These are phyloP conservation scores for Osmanthus fragrans DNA, from an alignment of 257 asterid genomes.

Conservation along the genomic window DNA sequence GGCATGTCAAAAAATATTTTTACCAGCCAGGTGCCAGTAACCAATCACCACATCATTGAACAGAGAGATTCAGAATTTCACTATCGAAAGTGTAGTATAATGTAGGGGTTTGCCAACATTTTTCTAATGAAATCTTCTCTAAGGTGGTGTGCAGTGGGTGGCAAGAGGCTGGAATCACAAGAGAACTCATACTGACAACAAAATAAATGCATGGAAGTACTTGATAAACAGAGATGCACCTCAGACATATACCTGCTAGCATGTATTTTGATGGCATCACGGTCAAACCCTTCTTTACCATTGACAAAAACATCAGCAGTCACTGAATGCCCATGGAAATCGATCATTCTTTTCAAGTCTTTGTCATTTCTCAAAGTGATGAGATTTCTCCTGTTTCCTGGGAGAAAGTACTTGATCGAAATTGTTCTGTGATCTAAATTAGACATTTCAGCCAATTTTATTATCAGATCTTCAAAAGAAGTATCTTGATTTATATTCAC, in stretches of 20 bases:
- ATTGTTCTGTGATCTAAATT: constrained; percentile 67
- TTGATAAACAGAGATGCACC: constrained; percentile 20
- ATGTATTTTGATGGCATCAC: constrained; percentile 36
- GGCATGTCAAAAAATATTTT: constrained; percentile 20
- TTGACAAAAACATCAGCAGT: constrained; percentile 77
- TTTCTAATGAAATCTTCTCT: constrained; percentile 17
- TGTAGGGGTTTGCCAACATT: not conserved
- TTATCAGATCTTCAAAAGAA: constrained; percentile 62
- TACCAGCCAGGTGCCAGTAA: constrained; percentile 14
- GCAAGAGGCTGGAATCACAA: constrained; percentile 11
- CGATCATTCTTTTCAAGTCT: constrained; percentile 85
- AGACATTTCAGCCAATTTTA: constrained; percentile 73
- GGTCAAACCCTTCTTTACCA: constrained; percentile 77
- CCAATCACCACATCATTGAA: constrained; percentile 3
- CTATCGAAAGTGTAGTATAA: not conserved
- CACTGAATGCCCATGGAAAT: constrained; percentile 76
- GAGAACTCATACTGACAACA: not conserved
- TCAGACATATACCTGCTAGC: constrained; percentile 50
- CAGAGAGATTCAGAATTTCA: constrained; percentile 1
- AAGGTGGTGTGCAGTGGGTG: not conserved
- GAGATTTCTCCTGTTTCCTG: constrained; percentile 80
- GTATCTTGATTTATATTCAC: constrained; percentile 68
- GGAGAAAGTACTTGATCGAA: constrained; percentile 84
- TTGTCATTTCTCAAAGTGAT: constrained; percentile 71
- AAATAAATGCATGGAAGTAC: constrained; percentile 1